Base-by-base conservation (phyloP, 1,284 basidiomycete species). In the Chondrostereum purpureum region DNA sequence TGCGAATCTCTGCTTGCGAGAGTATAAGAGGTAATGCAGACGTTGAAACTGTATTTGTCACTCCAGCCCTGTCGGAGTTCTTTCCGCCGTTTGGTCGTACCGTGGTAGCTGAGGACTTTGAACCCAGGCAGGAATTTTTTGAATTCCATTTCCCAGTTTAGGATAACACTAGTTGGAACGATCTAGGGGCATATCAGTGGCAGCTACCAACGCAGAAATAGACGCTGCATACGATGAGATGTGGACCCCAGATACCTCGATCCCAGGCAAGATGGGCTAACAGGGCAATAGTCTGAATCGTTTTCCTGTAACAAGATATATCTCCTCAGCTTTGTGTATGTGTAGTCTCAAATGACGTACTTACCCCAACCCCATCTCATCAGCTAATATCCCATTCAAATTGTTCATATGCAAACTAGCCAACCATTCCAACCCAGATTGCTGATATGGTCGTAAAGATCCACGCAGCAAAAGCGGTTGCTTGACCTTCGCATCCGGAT, bases 71-170 rank as follows among this genome's bases (percentile, higher is more conserved):
- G 80, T 8, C 94, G 83, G 39, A 95, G 80, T 55, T 96, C 92
- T 62, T 94, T 95, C 43, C 94, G 84, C 48, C 93, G 89, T 64
- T 92, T 92, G 46, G 88, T 87, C 39, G 76, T 82, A 21, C 94
- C 94, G 58, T 96, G 93, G 66, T 97, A 98, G 48, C 90, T 89
- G 27, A 98, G 70, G 46, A 91, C 82, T 56, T 83, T 88, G 75
- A 97, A 94, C 1, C 93, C 94, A 0, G 94, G 94, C 2, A 97
- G 70, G 60, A 97, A 97, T 66, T 96, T 96, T 66, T 97, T 96
- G 73, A 97, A 97, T 63, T 97, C 94, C 88, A 97, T 95, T 63
- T 96, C 94, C 94, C 94, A 98, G 60, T 98, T 97, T 47, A 97
- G 74, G 51, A 98, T 78, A 46, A 97, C 94, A 50, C 89, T 92